phyloP scores from a whole-genome alignment of 1,139 yeast genomes.

The Magnusiomyces ingens region DNA sequence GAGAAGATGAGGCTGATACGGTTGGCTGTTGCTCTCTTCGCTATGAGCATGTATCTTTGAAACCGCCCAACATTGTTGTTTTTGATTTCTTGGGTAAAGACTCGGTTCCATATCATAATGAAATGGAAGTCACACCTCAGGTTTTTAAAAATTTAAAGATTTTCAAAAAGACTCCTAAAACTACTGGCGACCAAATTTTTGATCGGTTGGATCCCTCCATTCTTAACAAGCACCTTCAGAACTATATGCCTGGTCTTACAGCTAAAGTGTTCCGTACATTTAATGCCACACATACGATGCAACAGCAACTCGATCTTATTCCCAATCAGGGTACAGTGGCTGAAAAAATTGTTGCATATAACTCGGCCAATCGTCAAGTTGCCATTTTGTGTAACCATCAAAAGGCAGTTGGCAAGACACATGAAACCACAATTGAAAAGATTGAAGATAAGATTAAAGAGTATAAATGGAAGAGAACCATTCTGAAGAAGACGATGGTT shows the following conservation, averaged over 20 bases:
- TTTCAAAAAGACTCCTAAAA: constrained; percentile 81
- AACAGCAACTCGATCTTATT: constrained; percentile 80
- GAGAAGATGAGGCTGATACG: constrained; percentile 96
- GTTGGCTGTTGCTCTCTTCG: constrained; percentile 96
- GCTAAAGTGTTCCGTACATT: constrained; percentile 98
- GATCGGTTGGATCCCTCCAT: constrained; percentile 82
- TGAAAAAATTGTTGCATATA: constrained; percentile 79
- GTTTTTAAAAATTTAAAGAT: constrained; percentile 83
- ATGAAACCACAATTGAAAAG: constrained; percentile 71
- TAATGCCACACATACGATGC: constrained; percentile 95
- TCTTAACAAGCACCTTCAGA: constrained; percentile 79
- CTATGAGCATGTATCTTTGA: constrained; percentile 78
- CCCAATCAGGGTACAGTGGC: constrained; percentile 78
- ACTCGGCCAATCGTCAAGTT: constrained; percentile 92
- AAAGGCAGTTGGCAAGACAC: constrained; percentile 81
- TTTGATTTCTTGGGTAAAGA: constrained; percentile 96
- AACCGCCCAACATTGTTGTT: constrained; percentile 81
- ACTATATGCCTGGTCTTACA: constrained; percentile 86
- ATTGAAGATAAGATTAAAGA: constrained; percentile 72
- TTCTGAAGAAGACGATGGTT: constrained; percentile 64
- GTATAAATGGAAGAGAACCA: constrained; percentile 73
- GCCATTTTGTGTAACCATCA: constrained; percentile 97
- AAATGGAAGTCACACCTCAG: constrained; percentile 82
- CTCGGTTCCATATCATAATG: constrained; percentile 86
- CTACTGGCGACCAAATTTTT: constrained; percentile 86